Conservation (phyloP, 2,329 filamentous ascomycete genomes). For the Neopestalotiopsis rosae region DNA sequence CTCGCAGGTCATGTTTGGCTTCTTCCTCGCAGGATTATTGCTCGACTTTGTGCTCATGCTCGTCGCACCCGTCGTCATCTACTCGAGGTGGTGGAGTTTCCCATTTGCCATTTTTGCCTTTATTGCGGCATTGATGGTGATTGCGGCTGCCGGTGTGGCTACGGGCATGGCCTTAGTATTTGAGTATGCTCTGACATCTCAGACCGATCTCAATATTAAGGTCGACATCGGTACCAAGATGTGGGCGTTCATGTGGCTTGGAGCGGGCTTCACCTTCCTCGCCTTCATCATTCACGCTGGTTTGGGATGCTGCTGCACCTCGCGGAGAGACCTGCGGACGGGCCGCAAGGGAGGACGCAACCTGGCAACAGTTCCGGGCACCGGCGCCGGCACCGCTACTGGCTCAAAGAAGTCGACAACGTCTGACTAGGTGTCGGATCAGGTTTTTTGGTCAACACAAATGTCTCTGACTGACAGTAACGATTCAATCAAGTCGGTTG, state of each 20-base stretch:
- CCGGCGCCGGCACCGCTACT: neutral
- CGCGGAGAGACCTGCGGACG: constrained; percentile 54
- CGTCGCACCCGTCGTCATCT: constrained; percentile 60
- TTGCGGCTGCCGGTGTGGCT: constrained; percentile 74
- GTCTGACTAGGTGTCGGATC: neutral
- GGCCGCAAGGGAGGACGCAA: constrained; percentile 37
- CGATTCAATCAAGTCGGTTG: neutral
- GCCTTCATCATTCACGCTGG: constrained; percentile 77
- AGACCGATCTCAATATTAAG: constrained; percentile 76
- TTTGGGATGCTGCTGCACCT: constrained; percentile 78
- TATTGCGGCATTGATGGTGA: constrained; percentile 69
- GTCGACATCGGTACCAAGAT: constrained; percentile 74
- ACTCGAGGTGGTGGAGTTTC: constrained; percentile 65
- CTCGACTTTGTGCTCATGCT: constrained; percentile 77
- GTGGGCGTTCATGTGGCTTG: constrained; percentile 91
- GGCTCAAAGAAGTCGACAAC: constrained; percentile 12
- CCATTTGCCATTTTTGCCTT: constrained; percentile 72
- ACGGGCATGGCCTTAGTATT: constrained; percentile 87
- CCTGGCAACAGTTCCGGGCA: neutral
- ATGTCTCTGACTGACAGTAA: neutral
- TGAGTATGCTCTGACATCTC: constrained; percentile 73
- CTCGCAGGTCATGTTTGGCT: constrained; percentile 86
- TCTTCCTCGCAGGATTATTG: constrained; percentile 76
- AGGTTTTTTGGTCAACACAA: no score
- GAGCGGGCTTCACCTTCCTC: constrained; percentile 67